Percentiles rank a stretch among this genome's conserved stretches.
phyloP scores from a whole-genome alignment of 192 early-diverging fungal genomes.

The Backusella australiensis region DNA sequence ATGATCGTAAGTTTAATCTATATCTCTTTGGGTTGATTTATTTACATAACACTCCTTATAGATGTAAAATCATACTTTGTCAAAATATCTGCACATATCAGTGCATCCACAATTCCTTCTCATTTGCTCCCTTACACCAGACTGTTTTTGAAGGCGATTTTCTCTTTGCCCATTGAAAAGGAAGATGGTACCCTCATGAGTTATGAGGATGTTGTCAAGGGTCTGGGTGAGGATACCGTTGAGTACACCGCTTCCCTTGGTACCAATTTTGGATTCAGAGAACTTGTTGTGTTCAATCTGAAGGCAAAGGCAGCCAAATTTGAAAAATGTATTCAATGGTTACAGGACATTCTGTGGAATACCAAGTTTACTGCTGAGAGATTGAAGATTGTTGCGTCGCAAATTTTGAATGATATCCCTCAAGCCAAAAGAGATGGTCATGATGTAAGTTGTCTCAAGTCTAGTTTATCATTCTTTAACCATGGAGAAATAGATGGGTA shows the following conservation, averaged over 20 bases:
- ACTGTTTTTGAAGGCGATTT: conserved; percentile 55
- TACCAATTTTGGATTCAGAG: conserved; percentile 36
- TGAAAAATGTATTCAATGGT: conserved; percentile 49
- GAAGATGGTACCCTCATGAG: conserved; percentile 33
- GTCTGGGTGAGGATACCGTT: conserved; percentile 54
- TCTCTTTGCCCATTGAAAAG: conserved; percentile 46
- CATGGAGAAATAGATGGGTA: conserved; percentile 39
- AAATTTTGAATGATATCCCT: conserved; percentile 57
- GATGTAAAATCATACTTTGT: conserved; percentile 56
- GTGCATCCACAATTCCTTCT: conserved; percentile 41
- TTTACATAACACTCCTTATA: conserved; percentile 4
- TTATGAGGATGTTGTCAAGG: conserved; percentile 53
- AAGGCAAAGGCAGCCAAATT: conserved; percentile 50
- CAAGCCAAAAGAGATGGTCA: conserved; percentile 53
- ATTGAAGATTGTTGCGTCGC: conserved; percentile 52
- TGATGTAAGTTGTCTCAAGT: conserved; percentile 31
- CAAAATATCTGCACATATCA: conserved; percentile 46
- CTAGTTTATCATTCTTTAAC: too few relatives aligned
- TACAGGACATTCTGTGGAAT: conserved; percentile 51
- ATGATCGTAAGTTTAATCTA: conserved; percentile 44
- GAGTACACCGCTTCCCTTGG: conserved; percentile 44
- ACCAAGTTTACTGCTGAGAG: conserved; percentile 54
- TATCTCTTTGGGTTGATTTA: neutral
- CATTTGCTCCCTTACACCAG: conserved; percentile 48
- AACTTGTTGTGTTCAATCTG: conserved; percentile 29